phyloP scores from a whole-genome alignment of 1,139 yeast species.

The Candida sp. region DNA sequence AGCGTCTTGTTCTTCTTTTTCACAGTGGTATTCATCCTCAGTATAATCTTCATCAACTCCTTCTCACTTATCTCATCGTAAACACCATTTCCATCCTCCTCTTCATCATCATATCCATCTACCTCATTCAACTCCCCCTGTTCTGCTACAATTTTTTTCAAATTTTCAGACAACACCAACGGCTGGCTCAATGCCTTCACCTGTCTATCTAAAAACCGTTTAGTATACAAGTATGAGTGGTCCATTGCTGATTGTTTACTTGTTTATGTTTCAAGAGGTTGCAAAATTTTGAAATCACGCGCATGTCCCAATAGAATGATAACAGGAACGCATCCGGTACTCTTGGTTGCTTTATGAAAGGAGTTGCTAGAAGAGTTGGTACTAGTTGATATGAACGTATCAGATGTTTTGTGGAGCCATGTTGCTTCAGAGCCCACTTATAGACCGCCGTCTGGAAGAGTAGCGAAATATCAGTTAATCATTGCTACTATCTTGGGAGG shows the following conservation, averaged over 20 bases:
- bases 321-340: too few species aligned
- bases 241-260: constrained; percentile 7
- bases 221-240: constrained; percentile 22
- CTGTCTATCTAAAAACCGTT: constrained; percentile 27
- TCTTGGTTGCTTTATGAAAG: too few species aligned
- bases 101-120: constrained; percentile 4
- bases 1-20: constrained; percentile 25
- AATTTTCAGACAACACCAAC: constrained; percentile 12
- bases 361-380: constrained; percentile 4
- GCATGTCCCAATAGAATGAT: too few species aligned
- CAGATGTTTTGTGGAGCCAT: neutral
- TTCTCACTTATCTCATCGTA: constrained; percentile 11
- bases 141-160: constrained; percentile 12
- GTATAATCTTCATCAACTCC: constrained; percentile 20
- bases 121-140: constrained; percentile 6
- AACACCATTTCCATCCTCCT: constrained; percentile 5
- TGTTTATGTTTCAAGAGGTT: neutral
- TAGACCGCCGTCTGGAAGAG: constrained; percentile 28
- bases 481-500: constrained; percentile 65
- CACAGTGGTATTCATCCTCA: constrained; percentile 24
- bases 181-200: constrained; percentile 23
- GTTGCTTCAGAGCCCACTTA: constrained; percentile 8
- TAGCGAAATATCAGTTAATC: constrained; percentile 50
- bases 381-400: constrained; percentile 5
- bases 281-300: neutral